Percentiles rank a stretch among this genome's conserved stretches.
These are phyloP conservation scores for Corylus americana DNA, from an alignment of 306 rosid genomes.

Conservation along the genomic window DNA sequence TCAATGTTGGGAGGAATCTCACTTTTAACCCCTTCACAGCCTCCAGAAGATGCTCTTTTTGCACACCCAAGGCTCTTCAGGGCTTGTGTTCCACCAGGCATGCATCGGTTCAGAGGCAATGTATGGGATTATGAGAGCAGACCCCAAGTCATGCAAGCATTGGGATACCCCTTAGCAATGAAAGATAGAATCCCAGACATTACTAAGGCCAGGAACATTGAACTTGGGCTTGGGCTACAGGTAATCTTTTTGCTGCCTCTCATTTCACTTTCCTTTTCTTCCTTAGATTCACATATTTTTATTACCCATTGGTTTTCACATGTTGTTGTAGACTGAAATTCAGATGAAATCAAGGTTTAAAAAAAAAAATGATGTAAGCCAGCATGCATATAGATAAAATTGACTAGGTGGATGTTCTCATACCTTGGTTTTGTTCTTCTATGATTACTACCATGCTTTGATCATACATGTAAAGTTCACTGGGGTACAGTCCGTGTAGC, in stretches of 20 bases:
- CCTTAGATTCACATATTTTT: neutral
- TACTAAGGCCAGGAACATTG: conserved; percentile 79
- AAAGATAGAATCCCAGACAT: conserved; percentile 72
- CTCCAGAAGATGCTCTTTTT: conserved; percentile 96
- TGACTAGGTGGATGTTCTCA: neutral
- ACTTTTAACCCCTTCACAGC: conserved; percentile 47
- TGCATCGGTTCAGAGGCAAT: conserved; percentile 95
- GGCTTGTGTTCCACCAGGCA: conserved; percentile 96
- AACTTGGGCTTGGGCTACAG: conserved; percentile 98
- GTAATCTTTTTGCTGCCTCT: conserved; percentile 35
- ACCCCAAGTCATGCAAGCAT: conserved; percentile 67
- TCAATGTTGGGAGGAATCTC: conserved; percentile 17
- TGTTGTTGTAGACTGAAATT: neutral
- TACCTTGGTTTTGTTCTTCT: neutral
- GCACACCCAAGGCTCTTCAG: conserved; percentile 91
- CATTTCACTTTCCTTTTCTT: conserved; percentile 18
- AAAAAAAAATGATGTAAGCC: neutral
- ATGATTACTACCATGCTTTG: neutral
- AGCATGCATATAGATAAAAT: neutral
- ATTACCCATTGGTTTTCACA: neutral
- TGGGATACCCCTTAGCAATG: conserved; percentile 75
- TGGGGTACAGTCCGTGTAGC: neutral
- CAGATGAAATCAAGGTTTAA: neutral
- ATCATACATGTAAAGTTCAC: too few relatives aligned
- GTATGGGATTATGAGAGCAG: conserved; percentile 87